Evolutionary conservation across 352 stramenopile species (phyloP).

Genomic region (Phytophthora multivora): DNA sequence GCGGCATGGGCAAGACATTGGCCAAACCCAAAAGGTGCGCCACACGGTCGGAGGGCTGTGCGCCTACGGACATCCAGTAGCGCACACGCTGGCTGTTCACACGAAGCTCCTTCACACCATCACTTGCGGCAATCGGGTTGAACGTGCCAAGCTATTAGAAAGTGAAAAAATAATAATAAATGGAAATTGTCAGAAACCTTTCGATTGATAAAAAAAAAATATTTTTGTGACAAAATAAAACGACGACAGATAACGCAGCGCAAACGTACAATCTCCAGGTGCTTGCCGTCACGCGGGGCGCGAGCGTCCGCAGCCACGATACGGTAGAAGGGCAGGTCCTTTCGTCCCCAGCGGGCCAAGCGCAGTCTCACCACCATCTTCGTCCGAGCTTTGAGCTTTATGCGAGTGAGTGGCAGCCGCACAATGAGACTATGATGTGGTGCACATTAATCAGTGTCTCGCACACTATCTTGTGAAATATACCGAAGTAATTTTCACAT

Average conservation of each 20-base stretch:
- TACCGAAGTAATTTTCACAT: neutral
- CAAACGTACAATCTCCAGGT: slow-evolving; percentile 82
- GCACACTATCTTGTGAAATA: neutral
- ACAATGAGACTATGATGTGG: slow-evolving; percentile 27
- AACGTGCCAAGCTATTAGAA: slow-evolving; percentile 76
- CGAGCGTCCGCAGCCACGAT: slow-evolving; percentile 87
- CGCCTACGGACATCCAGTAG: slow-evolving; percentile 89
- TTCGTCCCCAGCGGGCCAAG: slow-evolving; percentile 84
- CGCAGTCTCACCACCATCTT: slow-evolving; percentile 89
- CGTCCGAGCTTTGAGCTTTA: slow-evolving; percentile 16
- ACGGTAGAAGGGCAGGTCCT: slow-evolving; percentile 89
- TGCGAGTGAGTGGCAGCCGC: slow-evolving; percentile 24
- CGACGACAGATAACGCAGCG: neutral
- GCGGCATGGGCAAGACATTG: slow-evolving; percentile 86
- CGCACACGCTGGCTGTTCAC: slow-evolving; percentile 87
- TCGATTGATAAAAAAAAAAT: neutral
- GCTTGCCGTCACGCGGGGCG: slow-evolving; percentile 82
- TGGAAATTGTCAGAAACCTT: slow-evolving; percentile 7
- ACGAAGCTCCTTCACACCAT: slow-evolving; percentile 88
- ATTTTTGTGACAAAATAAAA: neutral
- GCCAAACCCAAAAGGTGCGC: slow-evolving; percentile 77
- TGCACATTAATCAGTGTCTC: neutral
- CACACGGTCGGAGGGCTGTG: slow-evolving; percentile 86
- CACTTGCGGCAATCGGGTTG: slow-evolving; percentile 82
- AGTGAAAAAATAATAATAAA: slow-evolving; percentile 4